Evolutionary conservation across 106 monocot species (phyloP), one percentile per base, ranked within the genome.

Genomic region (Phalaenopsis equestris): DNA sequence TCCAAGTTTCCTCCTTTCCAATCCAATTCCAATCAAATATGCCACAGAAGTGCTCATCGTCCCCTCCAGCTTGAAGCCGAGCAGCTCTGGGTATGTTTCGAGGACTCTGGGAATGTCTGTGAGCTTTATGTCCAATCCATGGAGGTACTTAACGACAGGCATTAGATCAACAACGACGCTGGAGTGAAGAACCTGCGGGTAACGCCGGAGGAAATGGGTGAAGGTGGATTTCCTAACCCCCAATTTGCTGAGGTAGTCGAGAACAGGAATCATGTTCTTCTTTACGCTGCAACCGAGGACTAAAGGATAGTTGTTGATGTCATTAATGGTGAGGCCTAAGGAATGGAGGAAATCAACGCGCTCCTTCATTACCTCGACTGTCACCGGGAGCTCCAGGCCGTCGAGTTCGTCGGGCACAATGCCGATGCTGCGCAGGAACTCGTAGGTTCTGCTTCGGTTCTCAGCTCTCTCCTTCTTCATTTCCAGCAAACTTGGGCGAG

Each of bases 31-130:
- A 12, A 99, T 83, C 41, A 99, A 79, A 77, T 90, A 99, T 6
- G 98, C 98, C 8, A 99, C 91, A 0, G 95, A 99, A 7, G 98
- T 99, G 87, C 98, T 99, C 94, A 99, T 99, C 2, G 98, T 99
- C 1, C 98, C 98, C 68, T 99, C 98, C 55, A 99, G 56, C 76
- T 99, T 99, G 87, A 94, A 99, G 11, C 98, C 94, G 3, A 99
- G 90, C 23, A 99, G 42, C 87, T 99, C 94, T 6, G 95, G 98
- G 82, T 99, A 99, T 72, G 77, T 79, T 85, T 99, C 98, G 45
- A 99, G 88, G 42, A 99, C 98, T 0, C 89, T 78, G 9, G 98
- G 93, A 4, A 99, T 55, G 70, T 93, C 87, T 16, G 2, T 52
- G 0, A 86, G 88, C 82, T 82, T 88, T 23, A 99, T 87, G 73